These are phyloP conservation scores for Erucastrum elatum DNA, from an alignment of 345 rosid genomes.

Conservation along the genomic window DNA sequence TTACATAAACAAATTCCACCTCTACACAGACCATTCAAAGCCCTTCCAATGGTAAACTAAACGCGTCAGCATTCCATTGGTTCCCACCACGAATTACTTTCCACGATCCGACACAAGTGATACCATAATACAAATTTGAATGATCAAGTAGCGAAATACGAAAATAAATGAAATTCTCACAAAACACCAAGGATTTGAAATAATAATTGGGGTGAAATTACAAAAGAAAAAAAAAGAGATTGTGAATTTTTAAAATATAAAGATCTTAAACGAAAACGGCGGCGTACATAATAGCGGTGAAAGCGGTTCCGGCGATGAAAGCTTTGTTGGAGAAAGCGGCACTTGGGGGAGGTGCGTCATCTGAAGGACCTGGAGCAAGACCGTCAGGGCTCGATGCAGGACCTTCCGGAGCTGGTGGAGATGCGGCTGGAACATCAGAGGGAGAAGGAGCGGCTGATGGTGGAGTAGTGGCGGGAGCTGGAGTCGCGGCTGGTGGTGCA, in stretches of 20 bases:
- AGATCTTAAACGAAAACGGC: conserved; percentile 35
- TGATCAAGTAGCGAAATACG: conserved; percentile 16
- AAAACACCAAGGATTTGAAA: conserved; percentile 27
- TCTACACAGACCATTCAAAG: not conserved
- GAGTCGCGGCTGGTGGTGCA: conserved; percentile 36
- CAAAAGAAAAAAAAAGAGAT: not conserved
- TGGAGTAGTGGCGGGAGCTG: conserved; percentile 27
- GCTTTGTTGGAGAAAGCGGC: conserved; percentile 36
- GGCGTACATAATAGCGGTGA: conserved; percentile 53
- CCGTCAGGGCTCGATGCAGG: conserved; percentile 11
- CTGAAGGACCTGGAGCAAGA: conserved; percentile 39
- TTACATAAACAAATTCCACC: conserved; percentile 27
- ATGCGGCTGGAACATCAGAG: conserved; percentile 32
- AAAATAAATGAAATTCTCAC: conserved; percentile 37
- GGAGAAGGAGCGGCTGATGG: conserved; percentile 35
- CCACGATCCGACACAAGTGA: conserved; percentile 11
- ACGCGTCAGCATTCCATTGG: conserved; percentile 31
- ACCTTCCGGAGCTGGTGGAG: conserved; percentile 39
- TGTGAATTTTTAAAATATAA: not conserved
- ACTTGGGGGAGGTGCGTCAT: conserved; percentile 15
- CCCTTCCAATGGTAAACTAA: conserved; percentile 14
- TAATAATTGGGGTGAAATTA: conserved; percentile 22
- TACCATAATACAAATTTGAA: not conserved
- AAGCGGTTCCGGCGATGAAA: conserved; percentile 54
- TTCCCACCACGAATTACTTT: conserved; percentile 18